Base-by-base conservation (phyloP, 352 stramenopile genomes). In the Phytophthora colocasiae region DNA sequence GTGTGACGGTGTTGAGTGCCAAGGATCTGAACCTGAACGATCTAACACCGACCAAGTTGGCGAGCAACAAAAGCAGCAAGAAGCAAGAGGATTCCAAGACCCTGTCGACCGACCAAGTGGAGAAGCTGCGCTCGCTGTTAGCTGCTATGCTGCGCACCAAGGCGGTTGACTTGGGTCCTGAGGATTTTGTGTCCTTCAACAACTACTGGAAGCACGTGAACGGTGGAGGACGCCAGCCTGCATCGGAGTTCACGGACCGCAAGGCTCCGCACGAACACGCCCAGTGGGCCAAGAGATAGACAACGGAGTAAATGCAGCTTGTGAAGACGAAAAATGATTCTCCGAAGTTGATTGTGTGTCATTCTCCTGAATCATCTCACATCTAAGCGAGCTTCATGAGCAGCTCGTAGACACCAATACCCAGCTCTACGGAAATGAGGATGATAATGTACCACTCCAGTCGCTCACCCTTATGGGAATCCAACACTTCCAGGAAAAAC, bases 381-480 rank as follows among this genome's bases (percentile, higher is more conserved):
- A 57, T 50, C 50, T 89, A 87, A 46, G 80, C 71, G 24, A 94
- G 69, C 68, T 92, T 92, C 78, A 92, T 84, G 34, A 82, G 62
- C 34, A 95, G 71, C 54, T 93, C 85, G 64, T 94, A 96, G 29
- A 89, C 66, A 49, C 83, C 97, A 66, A 99, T 87, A 27, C 94
- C 77, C 32, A 98, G 91, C 78, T 99, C 97, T 19, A 97, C 92
- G 15, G 87, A 84, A 71, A 99, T 99, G 15, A 99, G 72, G 40
- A 98, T 92, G 82, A 99, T 98, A 80, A 99, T 99, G 63, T 98
- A 98, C 96, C 96, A 99, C 80, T 99, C 97, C 69, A 99, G 83
- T 49, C 89, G 86, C 60, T 93, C 83, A 59, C 89, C 88, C 77
- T 99, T 99, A 75, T 99, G 91, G 27, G 96, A 90, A 43, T 97